Evolutionary conservation across 2,329 filamentous ascomycete species (phyloP).

Genomic region (Neonectria sp.): DNA sequence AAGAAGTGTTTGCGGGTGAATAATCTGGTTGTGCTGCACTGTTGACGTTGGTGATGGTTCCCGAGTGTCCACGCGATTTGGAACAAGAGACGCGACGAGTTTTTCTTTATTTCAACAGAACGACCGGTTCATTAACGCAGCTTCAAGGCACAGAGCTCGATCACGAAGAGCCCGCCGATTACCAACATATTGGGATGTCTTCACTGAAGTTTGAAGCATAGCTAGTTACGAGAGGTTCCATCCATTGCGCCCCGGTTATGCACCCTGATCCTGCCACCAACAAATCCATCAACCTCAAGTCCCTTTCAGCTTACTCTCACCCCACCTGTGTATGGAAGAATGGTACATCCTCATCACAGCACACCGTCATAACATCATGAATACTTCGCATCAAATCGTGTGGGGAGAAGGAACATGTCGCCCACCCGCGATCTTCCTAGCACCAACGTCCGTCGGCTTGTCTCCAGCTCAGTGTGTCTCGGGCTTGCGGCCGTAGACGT

Average conservation of each 20-base stretch:
- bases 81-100: too few relatives aligned
- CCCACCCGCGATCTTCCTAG: neutral
- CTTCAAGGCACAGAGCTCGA: too few relatives aligned
- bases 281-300: neutral
- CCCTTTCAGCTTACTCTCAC: neutral
- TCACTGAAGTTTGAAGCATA: too few relatives aligned
- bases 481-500: constrained; percentile 39
- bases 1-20: constrained; percentile 56
- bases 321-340: too few relatives aligned
- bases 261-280: neutral
- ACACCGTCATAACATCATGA: neutral
- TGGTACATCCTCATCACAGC: neutral
- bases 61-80: too few relatives aligned
- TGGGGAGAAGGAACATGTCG: neutral
- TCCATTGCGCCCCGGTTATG: neutral
- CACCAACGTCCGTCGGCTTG: neutral
- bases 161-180: too few relatives aligned
- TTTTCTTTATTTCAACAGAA: too few relatives aligned
- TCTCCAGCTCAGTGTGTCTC: neutral
- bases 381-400: neutral
- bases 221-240: too few relatives aligned
- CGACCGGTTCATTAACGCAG: neutral
- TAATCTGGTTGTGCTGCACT: too few relatives aligned
- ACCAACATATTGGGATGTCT: too few relatives aligned
- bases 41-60: too few relatives aligned